Evolutionary conservation across 192 early-diverging fungal genomes (phyloP), one percentile per base, ranked within the genome.

Genomic region (Chytriomyces sp.): DNA sequence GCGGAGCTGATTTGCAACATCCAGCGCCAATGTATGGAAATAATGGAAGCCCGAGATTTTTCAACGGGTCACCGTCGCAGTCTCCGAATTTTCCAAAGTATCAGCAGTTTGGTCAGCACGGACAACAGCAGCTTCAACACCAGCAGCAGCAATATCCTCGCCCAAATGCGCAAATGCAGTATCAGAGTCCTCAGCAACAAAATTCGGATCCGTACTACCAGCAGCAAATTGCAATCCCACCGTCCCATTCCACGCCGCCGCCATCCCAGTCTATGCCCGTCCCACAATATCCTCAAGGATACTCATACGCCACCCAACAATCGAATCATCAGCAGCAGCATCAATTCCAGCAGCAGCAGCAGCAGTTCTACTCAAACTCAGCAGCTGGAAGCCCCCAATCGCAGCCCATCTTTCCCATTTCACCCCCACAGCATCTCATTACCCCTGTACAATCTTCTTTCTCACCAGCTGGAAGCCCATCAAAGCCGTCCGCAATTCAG

Each of bases 311-410:
- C 82, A 70, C 71, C 10, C 28, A 64, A 13, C n/a, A 64, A 76
- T 74, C 57, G 75, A 61, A 45, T 78, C 45, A 13, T 65, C 83
- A 45, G 77, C 85, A 13, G 23, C 80, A 61, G 71, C 77, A 50
- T 75, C 75, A 5, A 13, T 50, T 2, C 11, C 67, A 70, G 49
- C 67, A 70, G 81, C 79, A 78, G 70, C 49, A 59, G 44, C 69
- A 62, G 74, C 76, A 11, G 57, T 69, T 6, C 78, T 69, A 50
- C 60, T 61, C 24, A 65, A 66, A 26, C 74, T 64, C 63, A n/a
- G 73, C 28, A 11, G 16, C 43, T 45, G 63, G 63, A 64, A 24
- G 63, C 26, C 63, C 28, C 16, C 63, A 23, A 11, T 18, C 66
- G 5, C 35, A 28, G 20, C 23, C 48, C 49, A 49, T 53, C 44